These are phyloP conservation scores for Cercospora janseana DNA, from an alignment of 2,329 filamentous ascomycete species.

Conservation along the genomic window DNA sequence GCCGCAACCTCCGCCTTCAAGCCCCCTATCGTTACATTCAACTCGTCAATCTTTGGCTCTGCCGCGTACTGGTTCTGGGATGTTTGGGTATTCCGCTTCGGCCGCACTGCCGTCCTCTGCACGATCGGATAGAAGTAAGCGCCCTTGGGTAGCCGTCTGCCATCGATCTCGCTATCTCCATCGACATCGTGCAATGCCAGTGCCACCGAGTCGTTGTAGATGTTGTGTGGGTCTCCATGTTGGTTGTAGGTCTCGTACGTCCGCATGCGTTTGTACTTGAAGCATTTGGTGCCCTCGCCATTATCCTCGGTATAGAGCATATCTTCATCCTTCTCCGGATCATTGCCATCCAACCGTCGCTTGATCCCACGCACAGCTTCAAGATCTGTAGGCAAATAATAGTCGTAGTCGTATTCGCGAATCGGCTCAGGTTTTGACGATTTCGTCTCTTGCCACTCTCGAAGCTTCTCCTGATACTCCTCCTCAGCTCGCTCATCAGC, in stretches of 20 bases:
- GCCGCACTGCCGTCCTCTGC: slow-evolving; percentile 54
- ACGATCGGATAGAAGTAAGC: slow-evolving; percentile 64
- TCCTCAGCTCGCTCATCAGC: slow-evolving; percentile 48
- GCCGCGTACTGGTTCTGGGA: slow-evolving; percentile 38
- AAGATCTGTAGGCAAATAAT: slow-evolving; percentile 56
- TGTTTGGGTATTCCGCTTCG: slow-evolving; percentile 49
- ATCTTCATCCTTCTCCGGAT: slow-evolving; percentile 54
- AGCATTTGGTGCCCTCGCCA: slow-evolving; percentile 40
- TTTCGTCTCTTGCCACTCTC: slow-evolving; percentile 50
- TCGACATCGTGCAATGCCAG: slow-evolving; percentile 57
- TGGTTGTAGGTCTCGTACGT: slow-evolving; percentile 61
- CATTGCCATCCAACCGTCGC: slow-evolving; percentile 54
- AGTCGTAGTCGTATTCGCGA: slow-evolving; percentile 58
- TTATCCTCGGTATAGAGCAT: slow-evolving; percentile 50
- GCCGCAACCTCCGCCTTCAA: slow-evolving; percentile 17
- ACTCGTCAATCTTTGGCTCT: slow-evolving; percentile 28
- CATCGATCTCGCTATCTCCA: slow-evolving; percentile 28
- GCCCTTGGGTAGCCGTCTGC: slow-evolving; percentile 47
- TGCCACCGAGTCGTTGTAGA: slow-evolving; percentile 56
- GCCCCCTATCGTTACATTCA: slow-evolving; percentile 30
- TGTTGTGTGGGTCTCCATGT: slow-evolving; percentile 50
- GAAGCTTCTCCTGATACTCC: slow-evolving; percentile 50
- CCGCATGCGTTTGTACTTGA: slow-evolving; percentile 57
- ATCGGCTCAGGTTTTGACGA: slow-evolving; percentile 52
- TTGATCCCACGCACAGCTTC: slow-evolving; percentile 52